phyloP scores from a whole-genome alignment of 1,284 basidiomycete genomes.

The Waitea zeae region DNA sequence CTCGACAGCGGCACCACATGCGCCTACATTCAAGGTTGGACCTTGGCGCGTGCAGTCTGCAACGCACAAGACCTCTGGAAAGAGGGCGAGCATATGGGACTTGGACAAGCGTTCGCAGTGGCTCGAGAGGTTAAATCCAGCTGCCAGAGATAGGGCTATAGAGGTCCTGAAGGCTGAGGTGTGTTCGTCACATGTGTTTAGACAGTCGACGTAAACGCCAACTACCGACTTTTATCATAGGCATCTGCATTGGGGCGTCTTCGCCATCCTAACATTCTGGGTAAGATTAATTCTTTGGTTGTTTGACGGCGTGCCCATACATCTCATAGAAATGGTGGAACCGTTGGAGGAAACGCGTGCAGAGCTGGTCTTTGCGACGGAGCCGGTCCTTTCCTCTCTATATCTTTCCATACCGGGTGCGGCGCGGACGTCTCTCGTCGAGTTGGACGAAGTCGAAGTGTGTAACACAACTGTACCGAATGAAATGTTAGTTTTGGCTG shows the following conservation, averaged over 20 bases:
- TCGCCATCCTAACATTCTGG: conserved; percentile 87
- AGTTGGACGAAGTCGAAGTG: conserved; percentile 85
- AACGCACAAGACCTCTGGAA: conserved; percentile 73
- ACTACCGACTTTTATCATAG: conserved; percentile 21
- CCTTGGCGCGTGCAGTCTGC: conserved; percentile 78
- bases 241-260: conserved; percentile 74
- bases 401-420: conserved; percentile 56
- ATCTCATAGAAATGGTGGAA: conserved; percentile 76
- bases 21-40: conserved; percentile 54
- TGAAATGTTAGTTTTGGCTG: conserved; percentile 4
- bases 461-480: conserved; percentile 10
- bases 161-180: conserved; percentile 86
- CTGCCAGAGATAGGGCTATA: conserved; percentile 53
- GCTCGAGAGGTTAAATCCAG: conserved; percentile 44
- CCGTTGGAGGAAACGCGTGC: conserved; percentile 89
- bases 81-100: conserved; percentile 80
- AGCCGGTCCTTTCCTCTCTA: conserved; percentile 68
- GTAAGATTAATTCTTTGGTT: too few species aligned
- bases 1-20: conserved; percentile 22
- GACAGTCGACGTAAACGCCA: conserved; percentile 1
- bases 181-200: too few species aligned
- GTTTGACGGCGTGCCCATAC: conserved; percentile 4
- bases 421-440: conserved; percentile 39
- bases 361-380: conserved; percentile 87
- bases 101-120: conserved; percentile 73